A percentile compares a stretch with the other conserved stretches of the same genome.
Conservation (phyloP, 202 grass and related monocot genomes). For the Dendrocalamus latiflorus region DNA sequence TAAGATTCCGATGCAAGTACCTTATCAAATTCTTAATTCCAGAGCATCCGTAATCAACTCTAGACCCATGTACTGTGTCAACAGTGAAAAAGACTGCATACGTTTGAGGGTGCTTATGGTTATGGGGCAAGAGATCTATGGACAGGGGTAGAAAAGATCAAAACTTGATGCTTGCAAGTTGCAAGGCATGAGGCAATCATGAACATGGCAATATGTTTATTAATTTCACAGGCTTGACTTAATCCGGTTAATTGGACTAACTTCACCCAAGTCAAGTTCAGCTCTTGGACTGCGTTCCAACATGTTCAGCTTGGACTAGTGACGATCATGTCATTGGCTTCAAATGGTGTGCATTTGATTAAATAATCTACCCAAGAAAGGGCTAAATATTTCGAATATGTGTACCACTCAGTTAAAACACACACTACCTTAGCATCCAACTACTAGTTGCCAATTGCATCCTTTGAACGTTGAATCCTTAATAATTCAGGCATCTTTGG, state of each 20-base stretch:
- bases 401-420: not conserved
- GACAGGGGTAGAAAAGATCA: not conserved
- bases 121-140: not conserved
- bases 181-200: constrained; percentile 5
- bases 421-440: not conserved
- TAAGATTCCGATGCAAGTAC: constrained; percentile 17
- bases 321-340: constrained; percentile 25
- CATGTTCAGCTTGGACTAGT: constrained; percentile 30
- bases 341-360: not conserved
- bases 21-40: constrained; percentile 2
- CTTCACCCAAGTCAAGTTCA: constrained; percentile 33
- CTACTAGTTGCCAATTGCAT: not conserved
- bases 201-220: not conserved
- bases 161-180: no score
- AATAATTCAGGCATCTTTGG: not conserved
- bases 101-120: not conserved
- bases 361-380: not conserved
- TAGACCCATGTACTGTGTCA: not conserved
- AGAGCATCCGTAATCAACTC: not conserved
- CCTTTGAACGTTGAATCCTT: not conserved
- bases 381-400: constrained; percentile 1
- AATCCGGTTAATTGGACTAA: constrained; percentile 19
- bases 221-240: constrained; percentile 42
- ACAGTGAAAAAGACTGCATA: not conserved
- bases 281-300: constrained; percentile 35